phyloP scores from a whole-genome alignment of 2,329 filamentous ascomycete species.

The Tolypocladium inflatum region DNA sequence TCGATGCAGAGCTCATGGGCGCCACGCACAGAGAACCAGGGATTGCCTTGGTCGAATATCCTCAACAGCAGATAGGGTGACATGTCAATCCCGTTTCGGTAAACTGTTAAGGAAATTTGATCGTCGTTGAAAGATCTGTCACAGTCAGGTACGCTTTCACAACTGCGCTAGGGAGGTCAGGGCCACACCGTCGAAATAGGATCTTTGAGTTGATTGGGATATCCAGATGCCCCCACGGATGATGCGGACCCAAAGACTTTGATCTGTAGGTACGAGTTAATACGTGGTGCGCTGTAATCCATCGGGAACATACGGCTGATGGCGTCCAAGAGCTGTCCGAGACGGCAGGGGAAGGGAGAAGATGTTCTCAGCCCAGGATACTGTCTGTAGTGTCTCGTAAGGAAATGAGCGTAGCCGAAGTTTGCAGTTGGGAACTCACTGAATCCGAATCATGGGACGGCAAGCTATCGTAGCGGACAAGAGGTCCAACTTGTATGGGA shows the following conservation, averaged over 20 bases:
- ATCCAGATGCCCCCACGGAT: constrained; percentile 30
- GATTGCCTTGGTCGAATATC: constrained; percentile 25
- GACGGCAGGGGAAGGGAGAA: constrained; percentile 45
- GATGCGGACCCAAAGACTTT: constrained; percentile 34
- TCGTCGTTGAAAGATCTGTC: constrained; percentile 45
- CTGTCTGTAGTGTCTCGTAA: constrained; percentile 23
- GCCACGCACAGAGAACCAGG: constrained; percentile 39
- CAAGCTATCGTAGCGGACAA: constrained; percentile 22
- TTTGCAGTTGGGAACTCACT: constrained; percentile 9
- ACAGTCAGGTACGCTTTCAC: constrained; percentile 3
- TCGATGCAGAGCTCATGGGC: constrained; percentile 45
- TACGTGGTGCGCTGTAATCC: background rate
- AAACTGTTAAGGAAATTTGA: constrained; percentile 42
- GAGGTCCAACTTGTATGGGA: constrained; percentile 21
- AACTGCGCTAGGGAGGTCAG: background rate
- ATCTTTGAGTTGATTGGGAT: constrained; percentile 39
- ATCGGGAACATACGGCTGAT: constrained; percentile 8
- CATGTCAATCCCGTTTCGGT: constrained; percentile 31
- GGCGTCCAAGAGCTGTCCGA: constrained; percentile 37
- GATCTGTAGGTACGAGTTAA: constrained; percentile 24
- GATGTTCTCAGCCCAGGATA: constrained; percentile 53
- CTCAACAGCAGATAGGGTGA: constrained; percentile 39
- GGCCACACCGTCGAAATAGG: constrained; percentile 42
- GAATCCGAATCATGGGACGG: constrained; percentile 7
- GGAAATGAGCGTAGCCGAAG: background rate